Evolutionary conservation across 495 filamentous ascomycete species (phyloP).

Genomic region (Neurospora terricola): DNA sequence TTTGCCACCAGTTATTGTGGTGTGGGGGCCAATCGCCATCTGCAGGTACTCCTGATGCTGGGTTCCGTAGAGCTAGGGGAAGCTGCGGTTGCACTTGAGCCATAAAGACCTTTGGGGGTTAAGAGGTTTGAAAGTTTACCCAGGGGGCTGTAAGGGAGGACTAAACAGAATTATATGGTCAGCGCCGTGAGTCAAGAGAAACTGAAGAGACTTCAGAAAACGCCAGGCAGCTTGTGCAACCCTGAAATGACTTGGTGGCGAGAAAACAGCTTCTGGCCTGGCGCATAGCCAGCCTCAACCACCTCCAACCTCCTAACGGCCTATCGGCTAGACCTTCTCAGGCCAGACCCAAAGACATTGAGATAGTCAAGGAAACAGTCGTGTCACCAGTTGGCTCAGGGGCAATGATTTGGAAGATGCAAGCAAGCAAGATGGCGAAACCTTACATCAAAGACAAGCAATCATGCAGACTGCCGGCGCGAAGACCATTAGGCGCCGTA

Average conservation of each 20-base stretch:
- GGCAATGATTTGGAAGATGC: background rate
- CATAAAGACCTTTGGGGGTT: background rate
- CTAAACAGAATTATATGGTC: background rate
- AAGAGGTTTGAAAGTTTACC: background rate
- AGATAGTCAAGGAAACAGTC: background rate
- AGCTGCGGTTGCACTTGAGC: background rate
- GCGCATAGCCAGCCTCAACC: background rate
- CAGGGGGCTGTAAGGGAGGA: background rate
- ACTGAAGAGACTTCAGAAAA: background rate
- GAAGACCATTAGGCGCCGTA: slow-evolving; percentile 2
- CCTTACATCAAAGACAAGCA: slow-evolving; percentile 5
- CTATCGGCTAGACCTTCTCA: background rate
- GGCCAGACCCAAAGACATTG: background rate
- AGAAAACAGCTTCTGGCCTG: background rate
- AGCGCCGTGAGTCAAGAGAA: background rate
- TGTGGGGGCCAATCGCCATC: background rate
- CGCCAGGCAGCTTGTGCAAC: background rate
- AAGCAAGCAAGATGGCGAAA: slow-evolving; percentile 1
- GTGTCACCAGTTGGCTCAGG: background rate
- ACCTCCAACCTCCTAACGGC: background rate
- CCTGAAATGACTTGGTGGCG: background rate
- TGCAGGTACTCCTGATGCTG: background rate
- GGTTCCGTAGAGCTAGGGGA: background rate
- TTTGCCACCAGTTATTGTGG: background rate
- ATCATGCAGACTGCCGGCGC: slow-evolving; percentile 2